Evolutionary conservation across 2,329 filamentous ascomycete genomes (phyloP), one percentile per base, ranked within the genome.

Genomic region (Sporothrix humicola): DNA sequence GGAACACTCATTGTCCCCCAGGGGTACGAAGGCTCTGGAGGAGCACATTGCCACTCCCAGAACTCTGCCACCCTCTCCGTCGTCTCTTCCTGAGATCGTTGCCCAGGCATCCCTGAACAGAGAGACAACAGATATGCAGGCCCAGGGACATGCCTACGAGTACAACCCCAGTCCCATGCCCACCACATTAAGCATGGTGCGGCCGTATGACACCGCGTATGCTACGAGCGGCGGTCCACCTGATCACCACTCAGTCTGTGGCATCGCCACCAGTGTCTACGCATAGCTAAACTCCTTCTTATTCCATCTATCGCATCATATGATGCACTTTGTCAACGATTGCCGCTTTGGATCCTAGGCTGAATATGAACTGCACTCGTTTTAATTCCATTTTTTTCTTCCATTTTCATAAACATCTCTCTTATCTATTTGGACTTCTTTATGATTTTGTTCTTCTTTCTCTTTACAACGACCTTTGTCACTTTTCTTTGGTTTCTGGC

Each of bases 141-240:
- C n/a, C 8, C 61, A 65, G 42, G 61, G 48, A 1, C 61, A 46
- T 15, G 20, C 9, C 20, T 26, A 20, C 26, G n/a, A n/a, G 13
- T 66, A 66, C 20, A 20, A 66, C 6, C 10, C 61, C 13, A 10
- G 17, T 12, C 5, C 61, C 10, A 13, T 66, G 2, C n/a, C 61
- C 1, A 6, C n/a, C n/a, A 48, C 61, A 23, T 17, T 66, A 44
- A 44, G 26, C 12, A 48, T 66, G 46, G 10, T 20, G 13, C 42
- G 61, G 42, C 13, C 61, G 12, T 66, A 66, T 44, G 20, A 66
- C 20, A 9, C 61, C 13, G 42, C 61, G 15, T 66, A 66, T 20
- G 15, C 61, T 23, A 20, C 61, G 6, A n/a, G 61, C 12, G 44
- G 6, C 12, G 20, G 61, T 37, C 20, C 37, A 15, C 15, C 44